Evolutionary conservation across 2,329 filamentous ascomycete genomes (phyloP), one percentile per base, ranked within the genome.

Genomic region (Cladorrhinum sp.): DNA sequence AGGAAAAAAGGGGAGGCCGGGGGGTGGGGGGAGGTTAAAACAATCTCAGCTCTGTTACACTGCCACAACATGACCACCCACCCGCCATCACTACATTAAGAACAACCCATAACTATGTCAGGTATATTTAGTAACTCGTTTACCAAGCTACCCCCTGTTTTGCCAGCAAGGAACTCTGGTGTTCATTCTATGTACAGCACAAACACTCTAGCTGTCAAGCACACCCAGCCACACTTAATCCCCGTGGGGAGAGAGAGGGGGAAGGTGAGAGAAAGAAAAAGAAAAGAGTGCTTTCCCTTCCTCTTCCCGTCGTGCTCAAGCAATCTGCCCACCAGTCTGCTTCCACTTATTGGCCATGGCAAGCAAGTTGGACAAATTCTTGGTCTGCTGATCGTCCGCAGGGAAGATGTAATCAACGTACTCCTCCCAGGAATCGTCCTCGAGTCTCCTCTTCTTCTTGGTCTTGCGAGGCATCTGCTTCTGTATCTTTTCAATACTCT

Each of bases 381-480:
- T 89, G 59, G 89, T 89, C 72, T 91, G 89, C 77, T 91, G 86
- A 74, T 97, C 93, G 78, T 98, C 95, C 3, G 91, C 92, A 0
- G 95, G 95, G 85, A 99, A 99, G 33, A 99, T 86, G 70, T 96
- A 98, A 74, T 98, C 95, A 77, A 95, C 86, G 75, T 96, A 98
- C 78, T 99, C 95, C 81, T 99, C 92, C 79, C 92, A 97, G 39
- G 86, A 88, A 73, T 95, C 93, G 76, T 97, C 94, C 73, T 96
- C 93, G 74, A 96, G 76, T 83, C 87, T 92, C 75, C 95, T 88
- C 71, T 92, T 84, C 82, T 95, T 94, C 87, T 96, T 98, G 71
- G 91, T 90, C 76, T 88, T 88, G 66, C 93, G 85, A 33, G 95
- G 95, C 92, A 98, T 96, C 80, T 96, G 91, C 73, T 88, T 91